phyloP scores from a whole-genome alignment of 345 rosid species.

The Laguncularia racemosa region DNA sequence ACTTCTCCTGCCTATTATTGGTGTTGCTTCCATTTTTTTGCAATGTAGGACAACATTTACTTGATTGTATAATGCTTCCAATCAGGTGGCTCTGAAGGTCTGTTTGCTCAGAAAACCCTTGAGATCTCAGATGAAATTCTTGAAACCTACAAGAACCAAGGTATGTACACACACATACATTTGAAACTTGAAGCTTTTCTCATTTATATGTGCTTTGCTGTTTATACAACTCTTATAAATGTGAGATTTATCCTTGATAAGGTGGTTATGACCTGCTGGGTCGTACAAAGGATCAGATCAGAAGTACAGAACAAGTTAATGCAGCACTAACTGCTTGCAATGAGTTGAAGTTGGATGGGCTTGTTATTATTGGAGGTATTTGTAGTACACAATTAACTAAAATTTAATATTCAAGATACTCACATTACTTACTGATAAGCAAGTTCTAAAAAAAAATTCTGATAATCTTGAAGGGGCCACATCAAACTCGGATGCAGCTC shows the following conservation, averaged over 20 bases:
- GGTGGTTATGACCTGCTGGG: slow-evolving; percentile 98
- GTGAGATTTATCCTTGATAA: slow-evolving; percentile 17
- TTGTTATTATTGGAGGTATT: slow-evolving; percentile 93
- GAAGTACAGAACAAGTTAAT: slow-evolving; percentile 92
- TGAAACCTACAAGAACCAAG: slow-evolving; percentile 90
- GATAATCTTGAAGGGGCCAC: slow-evolving; percentile 60
- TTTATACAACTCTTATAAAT: background rate
- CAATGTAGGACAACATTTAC: background rate
- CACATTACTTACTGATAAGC: background rate
- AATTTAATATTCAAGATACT: background rate
- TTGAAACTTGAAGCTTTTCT: slow-evolving; percentile 1
- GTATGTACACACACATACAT: slow-evolving; percentile 23
- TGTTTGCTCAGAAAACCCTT: slow-evolving; percentile 87
- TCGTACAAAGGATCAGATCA: slow-evolving; percentile 94
- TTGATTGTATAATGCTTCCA: background rate
- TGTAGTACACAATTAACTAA: slow-evolving; percentile 3
- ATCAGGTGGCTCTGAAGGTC: slow-evolving; percentile 95
- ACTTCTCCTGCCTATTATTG: background rate
- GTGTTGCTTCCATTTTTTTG: too few species aligned
- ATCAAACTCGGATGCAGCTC: slow-evolving; percentile 98
- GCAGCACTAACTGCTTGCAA: slow-evolving; percentile 80
- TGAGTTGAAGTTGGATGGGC: slow-evolving; percentile 85
- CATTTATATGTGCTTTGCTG: slow-evolving; percentile 3
- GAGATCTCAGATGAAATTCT: slow-evolving; percentile 80
- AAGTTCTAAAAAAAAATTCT: slow-evolving; percentile 7